A percentile compares a stretch with the other conserved stretches of the same genome.
Evolutionary conservation across 1,284 basidiomycete species (phyloP).

Genomic region (Leccinum ambiguum): DNA sequence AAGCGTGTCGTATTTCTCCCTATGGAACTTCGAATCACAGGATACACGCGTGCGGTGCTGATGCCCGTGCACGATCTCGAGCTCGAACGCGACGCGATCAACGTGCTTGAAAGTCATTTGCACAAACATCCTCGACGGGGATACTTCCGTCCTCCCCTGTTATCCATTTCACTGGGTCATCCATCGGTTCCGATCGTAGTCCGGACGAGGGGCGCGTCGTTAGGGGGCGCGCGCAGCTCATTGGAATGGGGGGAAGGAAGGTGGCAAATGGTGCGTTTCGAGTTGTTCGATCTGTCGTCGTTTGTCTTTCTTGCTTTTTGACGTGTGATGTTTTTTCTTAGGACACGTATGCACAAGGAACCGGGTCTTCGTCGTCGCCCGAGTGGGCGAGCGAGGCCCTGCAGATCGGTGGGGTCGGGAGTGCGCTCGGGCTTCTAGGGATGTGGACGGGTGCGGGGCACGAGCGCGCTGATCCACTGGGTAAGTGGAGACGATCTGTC

Average conservation of each 20-base stretch:
- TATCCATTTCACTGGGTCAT: constrained; percentile 50
- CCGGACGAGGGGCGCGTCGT: constrained; percentile 33
- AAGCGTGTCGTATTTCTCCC: constrained; percentile 53
- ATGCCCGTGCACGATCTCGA: constrained; percentile 29
- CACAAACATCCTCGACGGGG: constrained; percentile 5
- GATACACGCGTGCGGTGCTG: constrained; percentile 41
- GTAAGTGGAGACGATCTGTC: constrained; percentile 32
- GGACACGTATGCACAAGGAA: constrained; percentile 31
- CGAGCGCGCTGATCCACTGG: constrained; percentile 44
- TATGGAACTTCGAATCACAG: constrained; percentile 44
- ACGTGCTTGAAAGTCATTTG: background rate
- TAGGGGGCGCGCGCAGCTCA: constrained; percentile 49
- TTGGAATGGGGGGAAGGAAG: constrained; percentile 49
- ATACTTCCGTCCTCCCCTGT: constrained; percentile 38
- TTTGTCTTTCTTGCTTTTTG: background rate
- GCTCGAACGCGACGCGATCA: background rate
- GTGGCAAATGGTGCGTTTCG: constrained; percentile 50
- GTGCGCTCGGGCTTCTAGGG: constrained; percentile 52
- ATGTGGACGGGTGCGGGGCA: constrained; percentile 60
- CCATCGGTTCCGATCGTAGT: constrained; percentile 39
- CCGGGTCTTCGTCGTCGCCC: constrained; percentile 18
- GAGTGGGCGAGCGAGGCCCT: constrained; percentile 58
- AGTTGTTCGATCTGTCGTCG: background rate
- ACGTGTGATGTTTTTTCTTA: constrained; percentile 8
- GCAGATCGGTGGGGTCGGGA: constrained; percentile 54